Conservation (phyloP, 2,329 filamentous ascomycete genomes). For the Escovopsis weberi region DNA sequence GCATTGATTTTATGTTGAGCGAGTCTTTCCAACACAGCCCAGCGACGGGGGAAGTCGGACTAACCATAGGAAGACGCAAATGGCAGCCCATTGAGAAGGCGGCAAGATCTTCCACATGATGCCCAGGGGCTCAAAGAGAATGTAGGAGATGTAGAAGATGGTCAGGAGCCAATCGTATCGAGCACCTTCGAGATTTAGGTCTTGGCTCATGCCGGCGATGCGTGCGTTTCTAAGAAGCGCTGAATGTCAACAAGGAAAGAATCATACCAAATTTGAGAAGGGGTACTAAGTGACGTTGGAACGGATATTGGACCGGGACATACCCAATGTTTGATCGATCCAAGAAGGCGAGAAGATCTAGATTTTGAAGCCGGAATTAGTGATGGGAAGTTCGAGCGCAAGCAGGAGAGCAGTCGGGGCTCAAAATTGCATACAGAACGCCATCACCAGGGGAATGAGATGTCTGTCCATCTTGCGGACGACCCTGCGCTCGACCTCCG, state of each 20-base stretch:
- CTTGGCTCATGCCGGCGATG: slow-evolving; percentile 11
- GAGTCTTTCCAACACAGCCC: background rate
- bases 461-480: slow-evolving; percentile 9
- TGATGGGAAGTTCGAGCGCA: background rate
- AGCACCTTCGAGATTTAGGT: slow-evolving; percentile 8
- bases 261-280: background rate
- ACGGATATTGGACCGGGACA: background rate
- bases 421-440: slow-evolving; percentile 4
- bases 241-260: background rate
- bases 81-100: slow-evolving; percentile 10
- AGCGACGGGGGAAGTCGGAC: slow-evolving; percentile 12
- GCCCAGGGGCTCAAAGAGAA: slow-evolving; percentile 11
- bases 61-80: slow-evolving; percentile 11
- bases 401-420: background rate
- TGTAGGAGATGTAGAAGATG: slow-evolving; percentile 13
- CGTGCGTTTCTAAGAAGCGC: slow-evolving; percentile 9
- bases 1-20: background rate
- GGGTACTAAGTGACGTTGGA: background rate
- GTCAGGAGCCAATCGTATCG: slow-evolving; percentile 14
- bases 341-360: slow-evolving; percentile 9
- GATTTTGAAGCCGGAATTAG: background rate
- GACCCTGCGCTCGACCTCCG: slow-evolving; percentile 6
- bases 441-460: slow-evolving; percentile 5
- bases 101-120: slow-evolving; percentile 13
- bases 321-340: slow-evolving; percentile 11